Conservation (phyloP, 345 rosid genomes). For the Eucalyptus sp. region DNA sequence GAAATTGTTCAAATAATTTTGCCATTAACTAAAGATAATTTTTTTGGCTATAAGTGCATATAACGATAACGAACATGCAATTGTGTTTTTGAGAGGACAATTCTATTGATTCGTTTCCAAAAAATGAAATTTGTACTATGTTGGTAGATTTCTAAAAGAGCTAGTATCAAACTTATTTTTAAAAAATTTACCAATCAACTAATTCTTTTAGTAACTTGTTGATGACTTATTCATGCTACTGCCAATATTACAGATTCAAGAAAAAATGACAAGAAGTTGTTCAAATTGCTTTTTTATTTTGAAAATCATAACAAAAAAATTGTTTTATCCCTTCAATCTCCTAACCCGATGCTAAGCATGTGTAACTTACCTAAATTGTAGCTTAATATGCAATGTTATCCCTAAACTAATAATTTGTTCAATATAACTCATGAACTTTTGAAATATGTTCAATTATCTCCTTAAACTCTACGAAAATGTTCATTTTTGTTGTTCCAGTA, state of each 20-base stretch:
- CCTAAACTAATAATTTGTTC: too few species aligned
- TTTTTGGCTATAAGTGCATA: not conserved
- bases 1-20: too few species aligned
- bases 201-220: not conserved
- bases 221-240: not conserved
- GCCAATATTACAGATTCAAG: not conserved
- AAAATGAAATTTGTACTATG: not conserved
- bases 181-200: not conserved
- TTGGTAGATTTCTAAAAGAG: not conserved
- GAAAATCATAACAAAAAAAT: not conserved
- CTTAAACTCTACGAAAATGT: too few species aligned
- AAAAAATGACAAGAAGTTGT: not conserved
- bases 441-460: too few species aligned
- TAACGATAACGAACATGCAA: not conserved
- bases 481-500: too few species aligned
- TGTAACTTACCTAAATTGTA: not conserved
- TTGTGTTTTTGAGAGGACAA: not conserved
- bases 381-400: too few species aligned
- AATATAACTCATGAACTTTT: too few species aligned
- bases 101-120: not conserved
- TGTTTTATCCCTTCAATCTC: not conserved
- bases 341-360: not conserved
- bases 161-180: not conserved
- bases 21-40: too few species aligned
- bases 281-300: not conserved